Evolutionary conservation across 306 rosid species (phyloP), one percentile per base, ranked within the genome.

Genomic region (Casuarina equisetifolia): DNA sequence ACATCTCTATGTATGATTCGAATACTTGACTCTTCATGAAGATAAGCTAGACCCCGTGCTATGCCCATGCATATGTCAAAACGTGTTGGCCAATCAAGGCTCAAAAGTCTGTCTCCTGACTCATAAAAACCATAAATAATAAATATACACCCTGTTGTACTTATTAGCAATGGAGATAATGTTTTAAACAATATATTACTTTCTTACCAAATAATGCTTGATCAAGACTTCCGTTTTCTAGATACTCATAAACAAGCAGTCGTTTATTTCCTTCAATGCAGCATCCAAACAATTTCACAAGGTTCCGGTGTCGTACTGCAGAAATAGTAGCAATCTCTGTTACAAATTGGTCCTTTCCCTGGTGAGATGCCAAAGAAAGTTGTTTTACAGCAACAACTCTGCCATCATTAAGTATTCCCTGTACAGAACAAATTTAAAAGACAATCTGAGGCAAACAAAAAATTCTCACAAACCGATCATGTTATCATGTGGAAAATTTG

Each of bases 241-340:
- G 88, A 80, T 84, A 93, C 87, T 93, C 98, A 9, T 90, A 93
- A 46, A 93, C 95, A 58, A 93, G 92, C 76, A 91, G 98, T 62
- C 90, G 80, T 72, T 88, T 87, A 50, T 71, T 76, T 54, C 93
- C 97, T 54, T 93, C 96, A 6, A 86, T 72, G 84, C 97, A 91
- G 79, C 92, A 93, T 69, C 98, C 97, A 25, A 83, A 85, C 74
- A 93, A 74, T 74, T 86, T 89, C 71, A 93, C 98, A 46, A 91
- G 88, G 82, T 93, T 93, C 44, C 90, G 93, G 77, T 93, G 98
- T 81, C 90, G 98, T 46, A 93, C 98, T 3, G 93, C 87, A 69
- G 98, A 93, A 82, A 91, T 90, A 45, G 96, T 91, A 44, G 93
- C 96, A 74, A 93, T 93, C 87, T 93, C 98, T 43, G 97, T 70